Base-by-base conservation (phyloP, 2,329 filamentous ascomycete species). In the Ophiocordyceps sinensis region DNA sequence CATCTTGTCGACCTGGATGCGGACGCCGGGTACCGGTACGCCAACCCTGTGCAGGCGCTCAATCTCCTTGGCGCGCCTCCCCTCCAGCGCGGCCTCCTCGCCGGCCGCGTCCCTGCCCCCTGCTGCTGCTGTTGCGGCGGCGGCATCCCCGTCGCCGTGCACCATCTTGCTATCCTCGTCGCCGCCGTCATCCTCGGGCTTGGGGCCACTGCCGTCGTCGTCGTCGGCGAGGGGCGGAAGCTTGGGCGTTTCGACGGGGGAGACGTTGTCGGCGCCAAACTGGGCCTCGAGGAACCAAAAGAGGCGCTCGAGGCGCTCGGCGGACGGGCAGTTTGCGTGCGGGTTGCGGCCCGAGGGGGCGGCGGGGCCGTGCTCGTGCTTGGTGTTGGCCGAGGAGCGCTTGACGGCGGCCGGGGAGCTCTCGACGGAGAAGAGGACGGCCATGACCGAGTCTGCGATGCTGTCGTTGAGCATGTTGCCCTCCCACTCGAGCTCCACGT, bases 281-380 rank as follows among this genome's bases (percentile, higher is more conserved):
- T 98, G 91, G 3, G 88, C 85, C 67, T 98, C 91, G 13, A 98
- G 79, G 67, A 98, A 94, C 77, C 94, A 85, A 63, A 93, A 82
- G 17, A 98, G 77, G 29, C 89, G 80, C 47, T 82, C 76, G 34
- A 96, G 77, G 34, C 85, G 82, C 51, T 94, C 85, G 36, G 81
- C 70, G 0, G 87, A 71, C 10, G 73, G 73, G 35, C 86, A 63
- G 36, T 82, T 73, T 12, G 80, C 74, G 59, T 94, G 86, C 0
- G 80, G 82, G 55, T 94, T 91, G 21, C 64, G 59, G 43, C 39
- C 45, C 8, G 40, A 36, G 13, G 50, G 59, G 45, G 79, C 74
- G 5, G 62, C 73, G 63, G 71, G 46, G n/a, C 42, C 39, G 42
- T 56, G 57, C 2, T 49, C 49, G 41, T 58, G 56, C 42, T 60